Percentiles rank a stretch among this genome's conserved stretches.
Evolutionary conservation across 768 basidiomycete species (phyloP).

Genomic region (Porphyrellus cyaneotinctus): DNA sequence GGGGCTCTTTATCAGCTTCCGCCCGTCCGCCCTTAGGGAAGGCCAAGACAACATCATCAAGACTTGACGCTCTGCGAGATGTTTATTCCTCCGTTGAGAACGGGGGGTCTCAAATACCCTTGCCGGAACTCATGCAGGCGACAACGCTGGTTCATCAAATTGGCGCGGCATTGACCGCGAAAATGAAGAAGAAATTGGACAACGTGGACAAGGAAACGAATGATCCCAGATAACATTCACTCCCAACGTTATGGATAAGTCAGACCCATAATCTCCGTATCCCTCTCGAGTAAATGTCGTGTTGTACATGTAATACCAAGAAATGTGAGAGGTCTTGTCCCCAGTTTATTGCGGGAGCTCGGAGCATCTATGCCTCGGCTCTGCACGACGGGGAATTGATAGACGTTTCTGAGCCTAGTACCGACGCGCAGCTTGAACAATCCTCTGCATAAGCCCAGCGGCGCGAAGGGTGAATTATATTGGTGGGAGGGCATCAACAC

Average conservation of each 20-base stretch:
- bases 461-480: too few relatives aligned
- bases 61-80: conserved; percentile 41
- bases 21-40: conserved; percentile 29
- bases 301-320: not conserved
- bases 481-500: too few relatives aligned
- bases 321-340: not conserved
- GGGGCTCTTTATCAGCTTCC: conserved; percentile 4
- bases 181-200: conserved; percentile 38
- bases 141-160: conserved; percentile 45
- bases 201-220: conserved; percentile 24
- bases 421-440: not conserved
- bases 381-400: not conserved
- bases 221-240: conserved; percentile 5
- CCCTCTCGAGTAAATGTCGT: conserved; percentile 2
- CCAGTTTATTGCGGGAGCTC: not conserved
- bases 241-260: conserved; percentile 10
- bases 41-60: conserved; percentile 38
- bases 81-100: conserved; percentile 42
- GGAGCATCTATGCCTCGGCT: not conserved
- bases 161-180: conserved; percentile 42
- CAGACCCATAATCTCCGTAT: conserved; percentile 44
- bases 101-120: conserved; percentile 45
- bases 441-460: not conserved
- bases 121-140: conserved; percentile 47
- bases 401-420: not conserved